phyloP scores from a whole-genome alignment of 1,139 yeast genomes.

The Groenewaldozyma sp. region DNA sequence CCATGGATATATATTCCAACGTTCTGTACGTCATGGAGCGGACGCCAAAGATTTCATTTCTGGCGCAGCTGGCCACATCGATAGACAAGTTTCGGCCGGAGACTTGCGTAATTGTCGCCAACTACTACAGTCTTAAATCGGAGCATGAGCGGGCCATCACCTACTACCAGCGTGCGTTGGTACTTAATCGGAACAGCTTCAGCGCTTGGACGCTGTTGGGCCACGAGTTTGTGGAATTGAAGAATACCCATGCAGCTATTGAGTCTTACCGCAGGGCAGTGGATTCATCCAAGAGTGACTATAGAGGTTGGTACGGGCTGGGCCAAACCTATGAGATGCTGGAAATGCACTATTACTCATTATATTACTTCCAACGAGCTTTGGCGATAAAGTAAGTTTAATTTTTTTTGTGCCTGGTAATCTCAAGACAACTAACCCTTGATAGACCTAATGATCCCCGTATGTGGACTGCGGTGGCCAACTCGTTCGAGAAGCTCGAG shows the following conservation, averaged over 20 bases:
- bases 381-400: constrained; percentile 50
- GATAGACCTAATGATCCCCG: constrained; percentile 66
- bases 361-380: constrained; percentile 88
- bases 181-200: constrained; percentile 68
- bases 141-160: constrained; percentile 93
- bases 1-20: constrained; percentile 84
- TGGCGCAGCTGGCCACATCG: constrained; percentile 78
- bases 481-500: constrained; percentile 75
- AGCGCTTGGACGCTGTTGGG: constrained; percentile 99
- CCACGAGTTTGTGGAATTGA: constrained; percentile 93
- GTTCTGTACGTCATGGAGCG: constrained; percentile 92
- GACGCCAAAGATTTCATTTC: constrained; percentile 67
- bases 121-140: constrained; percentile 82
- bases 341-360: constrained; percentile 89
- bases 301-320: constrained; percentile 96
- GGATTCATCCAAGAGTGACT: constrained; percentile 80
- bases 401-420: constrained; percentile 9
- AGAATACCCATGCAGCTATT: constrained; percentile 95
- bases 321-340: constrained; percentile 97
- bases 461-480: constrained; percentile 96
- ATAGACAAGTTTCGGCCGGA: constrained; percentile 89
- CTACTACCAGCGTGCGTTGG: constrained; percentile 84
- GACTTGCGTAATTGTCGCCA: constrained; percentile 90
- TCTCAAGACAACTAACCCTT: neutral
- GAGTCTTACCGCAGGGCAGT: constrained; percentile 93